Conservation (phyloP, 108 stramenopile species). For the Cyclotella cryptica region DNA sequence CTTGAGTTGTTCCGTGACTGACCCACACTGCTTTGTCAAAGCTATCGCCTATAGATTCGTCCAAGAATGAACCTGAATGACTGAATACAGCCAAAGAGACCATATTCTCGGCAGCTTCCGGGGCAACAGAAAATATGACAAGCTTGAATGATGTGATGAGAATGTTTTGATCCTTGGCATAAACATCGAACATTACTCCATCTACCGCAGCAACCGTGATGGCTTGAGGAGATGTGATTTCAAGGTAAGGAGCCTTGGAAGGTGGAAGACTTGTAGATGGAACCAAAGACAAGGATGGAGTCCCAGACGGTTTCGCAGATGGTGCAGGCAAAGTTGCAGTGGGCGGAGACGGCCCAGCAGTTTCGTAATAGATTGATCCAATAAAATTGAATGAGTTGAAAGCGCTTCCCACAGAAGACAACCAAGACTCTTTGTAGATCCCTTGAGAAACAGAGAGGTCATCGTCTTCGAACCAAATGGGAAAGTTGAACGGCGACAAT, state of each 20-base stretch:
- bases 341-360: not conserved
- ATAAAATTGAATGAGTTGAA: slow-evolving; percentile 9
- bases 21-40: slow-evolving; percentile 7
- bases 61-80: slow-evolving; percentile 9
- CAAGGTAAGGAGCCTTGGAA: slow-evolving; percentile 6
- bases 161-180: slow-evolving; percentile 7
- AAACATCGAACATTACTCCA: slow-evolving; percentile 19
- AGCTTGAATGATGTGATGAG: slow-evolving; percentile 18
- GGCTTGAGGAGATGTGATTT: slow-evolving; percentile 4
- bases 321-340: not conserved
- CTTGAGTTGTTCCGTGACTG: slow-evolving; percentile 2
- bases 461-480: slow-evolving; percentile 26
- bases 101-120: not conserved
- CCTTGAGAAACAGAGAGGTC: slow-evolving; percentile 13
- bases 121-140: slow-evolving; percentile 9
- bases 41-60: slow-evolving; percentile 19
- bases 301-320: not conserved
- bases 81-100: slow-evolving; percentile 9
- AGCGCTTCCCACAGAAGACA: slow-evolving; percentile 11
- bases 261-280: slow-evolving; percentile 18
- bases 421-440: slow-evolving; percentile 26
- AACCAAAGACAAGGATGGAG: not conserved
- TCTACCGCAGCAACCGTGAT: slow-evolving; percentile 7
- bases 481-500: slow-evolving; percentile 9
- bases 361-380: slow-evolving; percentile 10